A percentile compares a stretch with the other conserved stretches of the same genome.
These are phyloP conservation scores for Periglandula ipomoeae DNA, from an alignment of 2,329 filamentous ascomycete species.

Conservation along the genomic window DNA sequence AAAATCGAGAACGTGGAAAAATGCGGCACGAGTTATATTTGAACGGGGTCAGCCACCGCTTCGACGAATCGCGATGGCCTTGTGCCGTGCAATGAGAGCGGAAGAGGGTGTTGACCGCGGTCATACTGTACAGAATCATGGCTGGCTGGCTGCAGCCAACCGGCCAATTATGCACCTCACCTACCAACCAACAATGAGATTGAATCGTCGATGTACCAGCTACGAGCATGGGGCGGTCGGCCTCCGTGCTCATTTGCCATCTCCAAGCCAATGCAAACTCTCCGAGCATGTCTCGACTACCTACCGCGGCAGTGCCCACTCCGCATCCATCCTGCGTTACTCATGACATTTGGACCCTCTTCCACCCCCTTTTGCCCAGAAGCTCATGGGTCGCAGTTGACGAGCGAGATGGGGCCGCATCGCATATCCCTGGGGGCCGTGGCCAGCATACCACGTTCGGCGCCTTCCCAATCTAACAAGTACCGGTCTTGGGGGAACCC, in stretches of 20 bases:
- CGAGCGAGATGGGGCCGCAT: no score
- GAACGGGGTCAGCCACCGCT: background rate
- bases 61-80: background rate
- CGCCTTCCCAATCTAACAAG: conserved; percentile 8
- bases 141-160: background rate
- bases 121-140: background rate
- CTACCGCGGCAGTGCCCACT: background rate
- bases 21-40: background rate
- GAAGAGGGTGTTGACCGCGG: background rate
- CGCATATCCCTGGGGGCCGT: no score
- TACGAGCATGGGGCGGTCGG: no score
- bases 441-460: conserved; percentile 2
- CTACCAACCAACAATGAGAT: background rate
- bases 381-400: background rate
- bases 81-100: background rate
- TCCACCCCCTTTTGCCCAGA: background rate
- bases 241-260: background rate
- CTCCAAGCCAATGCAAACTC: background rate
- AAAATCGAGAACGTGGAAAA: conserved; percentile 1
- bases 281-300: background rate
- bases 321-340: no score
- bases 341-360: no score
- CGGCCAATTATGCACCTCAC: background rate
- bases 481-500: background rate
- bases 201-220: background rate